Conservation (phyloP, 352 stramenopile genomes). For the Plasmopara halstedii region DNA sequence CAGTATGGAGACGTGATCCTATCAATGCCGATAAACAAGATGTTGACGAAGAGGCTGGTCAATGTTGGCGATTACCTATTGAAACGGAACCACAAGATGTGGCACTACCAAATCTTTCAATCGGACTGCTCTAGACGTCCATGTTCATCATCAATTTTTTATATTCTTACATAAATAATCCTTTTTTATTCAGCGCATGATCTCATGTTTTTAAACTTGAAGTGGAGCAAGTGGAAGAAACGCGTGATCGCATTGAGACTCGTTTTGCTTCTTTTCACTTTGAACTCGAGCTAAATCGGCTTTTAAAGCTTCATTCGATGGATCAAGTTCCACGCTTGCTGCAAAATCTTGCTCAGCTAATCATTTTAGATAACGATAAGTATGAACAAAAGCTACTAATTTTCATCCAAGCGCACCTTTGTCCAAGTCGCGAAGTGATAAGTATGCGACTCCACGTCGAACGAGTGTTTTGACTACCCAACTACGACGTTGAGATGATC, state of each 20-base stretch:
- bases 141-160: neutral
- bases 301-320: constrained; percentile 39
- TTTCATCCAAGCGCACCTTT: constrained; percentile 24
- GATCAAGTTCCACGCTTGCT: constrained; percentile 51
- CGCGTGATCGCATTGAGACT: neutral
- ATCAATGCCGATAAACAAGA: constrained; percentile 8
- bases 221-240: constrained; percentile 1
- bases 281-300: constrained; percentile 39
- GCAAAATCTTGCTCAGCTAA: constrained; percentile 52
- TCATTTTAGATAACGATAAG: neutral
- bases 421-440: constrained; percentile 23
- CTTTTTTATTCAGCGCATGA: neutral
- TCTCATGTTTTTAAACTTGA: constrained; percentile 2
- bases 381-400: neutral
- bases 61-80: constrained; percentile 1
- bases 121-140: constrained; percentile 16
- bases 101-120: constrained; percentile 14
- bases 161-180: neutral
- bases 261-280: constrained; percentile 8
- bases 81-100: constrained; percentile 5
- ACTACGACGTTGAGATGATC: constrained; percentile 42
- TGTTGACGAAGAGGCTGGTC: constrained; percentile 17
- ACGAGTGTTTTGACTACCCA: constrained; percentile 79
- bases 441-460: constrained; percentile 45
- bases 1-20: constrained; percentile 28